Evolutionary conservation across 768 basidiomycete species (phyloP).

Genomic region (Sutorius australiensis): DNA sequence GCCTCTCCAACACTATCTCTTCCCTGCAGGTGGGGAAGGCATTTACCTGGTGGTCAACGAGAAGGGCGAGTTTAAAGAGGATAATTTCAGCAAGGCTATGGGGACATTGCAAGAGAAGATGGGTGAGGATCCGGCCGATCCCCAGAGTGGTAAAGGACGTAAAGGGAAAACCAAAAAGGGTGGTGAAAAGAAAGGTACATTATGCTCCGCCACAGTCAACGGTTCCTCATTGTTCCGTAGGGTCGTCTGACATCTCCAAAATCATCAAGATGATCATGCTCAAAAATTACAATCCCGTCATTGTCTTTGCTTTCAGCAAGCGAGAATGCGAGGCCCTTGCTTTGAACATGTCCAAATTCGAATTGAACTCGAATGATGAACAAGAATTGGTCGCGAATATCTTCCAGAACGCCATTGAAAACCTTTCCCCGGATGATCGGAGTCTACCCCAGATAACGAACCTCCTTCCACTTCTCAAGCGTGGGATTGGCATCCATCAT

Average conservation of each 20-base stretch:
- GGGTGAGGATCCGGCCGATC: constrained; percentile 92
- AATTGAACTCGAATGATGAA: constrained; percentile 92
- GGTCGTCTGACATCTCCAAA: constrained; percentile 91
- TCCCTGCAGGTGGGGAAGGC: constrained; percentile 94
- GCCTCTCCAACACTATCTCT: constrained; percentile 96
- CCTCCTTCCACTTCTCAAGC: constrained; percentile 85
- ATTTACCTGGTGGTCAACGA: constrained; percentile 99
- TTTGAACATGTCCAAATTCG: constrained; percentile 88
- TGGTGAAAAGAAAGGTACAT: constrained; percentile 81
- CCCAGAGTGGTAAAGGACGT: constrained; percentile 75
- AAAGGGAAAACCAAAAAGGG: constrained; percentile 95
- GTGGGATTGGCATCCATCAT: constrained; percentile 98
- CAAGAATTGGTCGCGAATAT: constrained; percentile 82
- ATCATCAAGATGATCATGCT: constrained; percentile 98
- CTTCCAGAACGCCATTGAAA: constrained; percentile 92
- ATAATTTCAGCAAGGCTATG: constrained; percentile 98
- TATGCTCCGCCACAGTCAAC: not conserved
- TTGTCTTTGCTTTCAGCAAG: constrained; percentile 97
- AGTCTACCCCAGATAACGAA: constrained; percentile 91
- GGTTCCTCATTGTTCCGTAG: constrained; percentile 37
- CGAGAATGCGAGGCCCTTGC: constrained; percentile 95
- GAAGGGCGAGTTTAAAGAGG: constrained; percentile 94
- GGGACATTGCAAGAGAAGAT: constrained; percentile 77
- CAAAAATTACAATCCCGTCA: constrained; percentile 97
- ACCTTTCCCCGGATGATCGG: constrained; percentile 81